phyloP scores from a whole-genome alignment of 2,329 filamentous ascomycete genomes.

The Cladosporium colombiae region DNA sequence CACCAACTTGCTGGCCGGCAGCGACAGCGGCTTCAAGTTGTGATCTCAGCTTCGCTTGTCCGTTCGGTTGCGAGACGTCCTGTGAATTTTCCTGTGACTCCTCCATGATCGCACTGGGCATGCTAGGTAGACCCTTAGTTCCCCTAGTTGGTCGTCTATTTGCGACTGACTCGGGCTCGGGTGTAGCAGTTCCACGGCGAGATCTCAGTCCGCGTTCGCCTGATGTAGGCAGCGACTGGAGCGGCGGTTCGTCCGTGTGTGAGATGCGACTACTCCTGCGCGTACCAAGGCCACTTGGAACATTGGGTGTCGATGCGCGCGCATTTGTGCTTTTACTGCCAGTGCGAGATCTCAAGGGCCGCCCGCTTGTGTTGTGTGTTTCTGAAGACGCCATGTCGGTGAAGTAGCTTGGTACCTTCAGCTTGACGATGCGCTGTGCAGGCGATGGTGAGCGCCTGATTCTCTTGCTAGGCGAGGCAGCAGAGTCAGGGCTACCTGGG shows the following conservation, averaged over 20 bases:
- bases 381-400: background rate
- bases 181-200: slow-evolving; percentile 55
- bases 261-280: slow-evolving; percentile 61
- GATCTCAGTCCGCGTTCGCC: slow-evolving; percentile 59
- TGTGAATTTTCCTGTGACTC: slow-evolving; percentile 54
- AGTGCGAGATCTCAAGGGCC: slow-evolving; percentile 41
- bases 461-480: slow-evolving; percentile 8
- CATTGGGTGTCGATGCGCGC: slow-evolving; percentile 38
- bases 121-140: slow-evolving; percentile 52
- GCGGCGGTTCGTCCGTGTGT: slow-evolving; percentile 57
- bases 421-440: slow-evolving; percentile 41
- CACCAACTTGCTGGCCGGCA: slow-evolving; percentile 32
- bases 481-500: slow-evolving; percentile 33
- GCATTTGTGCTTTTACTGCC: slow-evolving; percentile 36
- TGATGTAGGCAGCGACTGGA: slow-evolving; percentile 60
- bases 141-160: slow-evolving; percentile 45
- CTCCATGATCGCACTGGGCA: slow-evolving; percentile 54
- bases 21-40: slow-evolving; percentile 30
- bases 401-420: slow-evolving; percentile 38
- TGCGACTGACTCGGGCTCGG: slow-evolving; percentile 42
- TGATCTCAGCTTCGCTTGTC: slow-evolving; percentile 35
- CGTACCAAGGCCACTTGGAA: slow-evolving; percentile 29
- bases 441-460: slow-evolving; percentile 20
- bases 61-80: slow-evolving; percentile 30
- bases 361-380: slow-evolving; percentile 24